A percentile compares a stretch with the other conserved stretches of the same genome.
Evolutionary conservation across 371 early-diverging fungal genomes (phyloP).

Genomic region (Mucor indicus): DNA sequence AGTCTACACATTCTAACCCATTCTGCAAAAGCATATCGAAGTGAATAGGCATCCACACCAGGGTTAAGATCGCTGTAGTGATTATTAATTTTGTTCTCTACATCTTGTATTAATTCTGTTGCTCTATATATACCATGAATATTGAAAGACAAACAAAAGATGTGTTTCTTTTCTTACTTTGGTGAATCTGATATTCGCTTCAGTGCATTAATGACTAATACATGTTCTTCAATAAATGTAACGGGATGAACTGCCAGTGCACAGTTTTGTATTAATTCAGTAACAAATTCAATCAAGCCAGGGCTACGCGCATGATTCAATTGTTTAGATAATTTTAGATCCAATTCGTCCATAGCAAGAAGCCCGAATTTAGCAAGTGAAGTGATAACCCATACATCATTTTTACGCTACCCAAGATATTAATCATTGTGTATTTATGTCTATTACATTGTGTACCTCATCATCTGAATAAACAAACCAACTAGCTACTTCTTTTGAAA

Average conservation of each 20-base stretch:
- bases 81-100: constrained; percentile 16
- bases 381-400: constrained; percentile 75
- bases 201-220: constrained; percentile 65
- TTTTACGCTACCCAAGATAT: constrained; percentile 53
- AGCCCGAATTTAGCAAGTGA: constrained; percentile 78
- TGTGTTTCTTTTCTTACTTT: constrained; percentile 28
- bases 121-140: constrained; percentile 14
- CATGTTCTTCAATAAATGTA: constrained; percentile 70
- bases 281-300: constrained; percentile 70
- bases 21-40: constrained; percentile 66
- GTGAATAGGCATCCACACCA: constrained; percentile 13
- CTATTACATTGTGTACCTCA: too few relatives aligned
- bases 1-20: constrained; percentile 86
- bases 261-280: constrained; percentile 67
- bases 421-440: too few relatives aligned
- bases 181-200: constrained; percentile 52
- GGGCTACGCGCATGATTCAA: constrained; percentile 56
- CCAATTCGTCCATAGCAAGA: constrained; percentile 74
- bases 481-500: constrained; percentile 76
- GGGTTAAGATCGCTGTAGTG: constrained; percentile 13
- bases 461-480: constrained; percentile 93
- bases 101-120: constrained; percentile 22
- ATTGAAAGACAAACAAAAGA: neutral
- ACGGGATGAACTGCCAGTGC: constrained; percentile 56
- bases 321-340: constrained; percentile 77